Evolutionary conservation across 2,329 filamentous ascomycete genomes (phyloP), one percentile per base, ranked within the genome.

Genomic region (Dendryphion nanum): DNA sequence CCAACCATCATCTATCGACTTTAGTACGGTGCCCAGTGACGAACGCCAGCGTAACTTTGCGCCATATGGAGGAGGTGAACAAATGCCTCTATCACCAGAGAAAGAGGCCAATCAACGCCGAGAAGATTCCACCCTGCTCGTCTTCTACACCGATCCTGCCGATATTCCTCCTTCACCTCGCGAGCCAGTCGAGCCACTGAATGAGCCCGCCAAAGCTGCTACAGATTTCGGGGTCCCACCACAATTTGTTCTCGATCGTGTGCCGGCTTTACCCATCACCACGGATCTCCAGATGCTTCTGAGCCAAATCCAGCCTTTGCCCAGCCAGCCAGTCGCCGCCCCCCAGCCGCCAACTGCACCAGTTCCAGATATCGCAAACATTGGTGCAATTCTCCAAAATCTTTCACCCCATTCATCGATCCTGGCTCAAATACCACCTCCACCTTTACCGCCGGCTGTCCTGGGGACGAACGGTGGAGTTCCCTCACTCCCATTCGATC

Each of bases 81-180:
- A 55, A 4, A 49, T 68, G 39, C 64, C 68, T 3, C 57, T 60
- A 1, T 71, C 62, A 19, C 57, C 65, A 2, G 72, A 75, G 42
- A 69, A 62, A 35, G 63, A 62, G 17, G 62, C 61, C 26, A 72
- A 72, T 20, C 57, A 72, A 30, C 58, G 61, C 38, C 70, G 69
- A 37, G 73, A 76, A 46, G 65, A 66, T 18, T 63, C 62, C 33
- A 74, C 67, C 16, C 53, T 75, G 18, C 66, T 75, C 55, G 71
- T 72, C 8, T 68, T 69, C 50, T 75, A 75, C 48, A 55, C 61
- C 6, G 58, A 66, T 37, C 51, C 59, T 6, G 63, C 59, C 18
- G 72, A 75, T 38, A 73, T 75, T 35, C 72, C 72, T 8, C 51
- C 69, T 0, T 68, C 64, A 38, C 72, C 72, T 2, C 61, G 66